Evolutionary conservation across 495 filamentous ascomycete species (phyloP).

Genomic region (Apodospora peruviana): DNA sequence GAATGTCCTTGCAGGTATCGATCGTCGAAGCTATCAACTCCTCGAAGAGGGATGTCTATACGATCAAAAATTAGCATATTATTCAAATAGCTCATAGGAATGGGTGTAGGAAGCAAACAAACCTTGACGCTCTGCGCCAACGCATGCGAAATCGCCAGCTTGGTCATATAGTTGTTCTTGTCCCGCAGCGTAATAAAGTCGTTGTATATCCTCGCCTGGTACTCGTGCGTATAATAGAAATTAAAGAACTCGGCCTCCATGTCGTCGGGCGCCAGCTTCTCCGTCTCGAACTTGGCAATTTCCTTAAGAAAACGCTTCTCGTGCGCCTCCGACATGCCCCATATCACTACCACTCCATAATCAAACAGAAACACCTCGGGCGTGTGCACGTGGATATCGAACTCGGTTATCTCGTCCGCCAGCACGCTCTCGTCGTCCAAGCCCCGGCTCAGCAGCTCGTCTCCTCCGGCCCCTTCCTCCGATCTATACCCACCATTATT

Average conservation of each 20-base stretch:
- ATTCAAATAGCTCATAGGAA: not conserved
- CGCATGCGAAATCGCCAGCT: slow-evolving; percentile 93
- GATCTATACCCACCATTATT: too few relatives aligned
- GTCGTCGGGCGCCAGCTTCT: slow-evolving; percentile 81
- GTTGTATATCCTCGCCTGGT: slow-evolving; percentile 97
- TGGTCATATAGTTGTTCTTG: slow-evolving; percentile 94
- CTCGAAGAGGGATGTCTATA: slow-evolving; percentile 91
- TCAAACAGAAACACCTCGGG: slow-evolving; percentile 95
- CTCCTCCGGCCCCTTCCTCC: not conserved
- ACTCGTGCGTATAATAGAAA: slow-evolving; percentile 96
- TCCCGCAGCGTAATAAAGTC: slow-evolving; percentile 94
- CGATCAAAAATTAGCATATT: not conserved
- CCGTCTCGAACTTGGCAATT: slow-evolving; percentile 88
- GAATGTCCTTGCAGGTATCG: slow-evolving; percentile 80
- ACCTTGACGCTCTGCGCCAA: slow-evolving; percentile 91
- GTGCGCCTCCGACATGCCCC: slow-evolving; percentile 86
- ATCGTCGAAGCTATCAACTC: slow-evolving; percentile 93
- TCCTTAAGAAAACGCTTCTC: slow-evolving; percentile 88
- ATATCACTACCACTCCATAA: slow-evolving; percentile 99
- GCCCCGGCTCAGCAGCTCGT: slow-evolving; percentile 11
- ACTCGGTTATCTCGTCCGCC: slow-evolving; percentile 40
- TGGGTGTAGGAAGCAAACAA: not conserved
- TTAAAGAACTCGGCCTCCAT: slow-evolving; percentile 97
- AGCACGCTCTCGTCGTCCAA: slow-evolving; percentile 22
- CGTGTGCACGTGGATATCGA: slow-evolving; percentile 75